phyloP scores from a whole-genome alignment of 1,139 yeast species.

The Suhomyces chickasaworum region DNA sequence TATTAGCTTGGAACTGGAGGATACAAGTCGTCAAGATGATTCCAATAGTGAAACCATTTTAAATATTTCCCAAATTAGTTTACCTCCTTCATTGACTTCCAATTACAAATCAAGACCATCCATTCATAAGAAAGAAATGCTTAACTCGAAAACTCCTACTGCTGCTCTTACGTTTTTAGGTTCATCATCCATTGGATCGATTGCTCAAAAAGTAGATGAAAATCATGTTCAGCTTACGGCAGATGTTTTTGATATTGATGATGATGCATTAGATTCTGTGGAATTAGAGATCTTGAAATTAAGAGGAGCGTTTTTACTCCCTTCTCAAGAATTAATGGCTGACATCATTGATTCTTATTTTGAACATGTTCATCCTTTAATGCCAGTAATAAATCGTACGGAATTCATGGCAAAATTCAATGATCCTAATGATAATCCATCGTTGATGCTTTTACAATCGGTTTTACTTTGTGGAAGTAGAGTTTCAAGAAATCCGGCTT shows the following conservation, averaged over 20 bases:
- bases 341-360: constrained; percentile 67
- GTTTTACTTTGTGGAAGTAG: constrained; percentile 72
- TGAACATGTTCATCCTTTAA: constrained; percentile 65
- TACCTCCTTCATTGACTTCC: constrained; percentile 49
- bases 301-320: constrained; percentile 73
- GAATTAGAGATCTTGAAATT: constrained; percentile 68
- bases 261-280: constrained; percentile 56
- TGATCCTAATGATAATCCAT: constrained; percentile 66
- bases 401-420: constrained; percentile 59
- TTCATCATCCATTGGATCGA: constrained; percentile 41
- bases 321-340: constrained; percentile 61
- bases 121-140: constrained; percentile 39
- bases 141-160: constrained; percentile 25
- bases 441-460: constrained; percentile 67
- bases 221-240: constrained; percentile 47
- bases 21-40: constrained; percentile 6
- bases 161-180: constrained; percentile 43
- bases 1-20: constrained; percentile 2
- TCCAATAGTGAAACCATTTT: constrained; percentile 41
- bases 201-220: constrained; percentile 48
- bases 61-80: constrained; percentile 46
- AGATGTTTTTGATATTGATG: constrained; percentile 41
- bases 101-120: constrained; percentile 44
- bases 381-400: constrained; percentile 70
- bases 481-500: constrained; percentile 56